Conservation (phyloP, 164 flowering plant species). For the Chimonanthus salicifolius region DNA sequence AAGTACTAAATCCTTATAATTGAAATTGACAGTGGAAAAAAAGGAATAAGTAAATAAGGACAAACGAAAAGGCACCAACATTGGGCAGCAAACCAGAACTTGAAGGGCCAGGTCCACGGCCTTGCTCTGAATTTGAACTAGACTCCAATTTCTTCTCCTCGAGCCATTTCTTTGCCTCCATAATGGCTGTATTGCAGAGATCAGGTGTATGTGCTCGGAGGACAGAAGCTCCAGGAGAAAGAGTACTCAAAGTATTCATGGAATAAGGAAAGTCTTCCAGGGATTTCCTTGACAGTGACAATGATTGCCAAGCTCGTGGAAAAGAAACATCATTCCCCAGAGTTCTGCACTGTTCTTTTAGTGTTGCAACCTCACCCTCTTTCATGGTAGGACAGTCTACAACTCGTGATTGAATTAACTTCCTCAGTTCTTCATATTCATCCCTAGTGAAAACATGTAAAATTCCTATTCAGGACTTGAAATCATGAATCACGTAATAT, state of each 20-base stretch:
- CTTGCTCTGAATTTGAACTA: slow-evolving; percentile 32
- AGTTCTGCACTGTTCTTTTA: slow-evolving; percentile 15
- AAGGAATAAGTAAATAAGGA: background rate
- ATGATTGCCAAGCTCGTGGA: slow-evolving; percentile 6
- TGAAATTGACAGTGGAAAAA: background rate
- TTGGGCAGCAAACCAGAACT: slow-evolving; percentile 21
- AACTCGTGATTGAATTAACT: slow-evolving; percentile 45
- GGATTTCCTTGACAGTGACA: slow-evolving; percentile 1
- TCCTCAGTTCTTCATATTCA: slow-evolving; percentile 36
- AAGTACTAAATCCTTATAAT: background rate
- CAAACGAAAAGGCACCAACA: slow-evolving; percentile 33
- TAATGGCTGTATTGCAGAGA: slow-evolving; percentile 38
- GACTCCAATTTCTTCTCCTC: slow-evolving; percentile 55
- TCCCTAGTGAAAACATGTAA: slow-evolving; percentile 38
- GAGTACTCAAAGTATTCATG: slow-evolving; percentile 5
- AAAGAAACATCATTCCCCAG: slow-evolving; percentile 15
- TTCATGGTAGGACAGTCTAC: slow-evolving; percentile 20
- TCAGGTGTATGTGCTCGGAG: slow-evolving; percentile 18
- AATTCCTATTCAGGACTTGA: slow-evolving; percentile 6
- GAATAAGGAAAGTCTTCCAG: slow-evolving; percentile 2
- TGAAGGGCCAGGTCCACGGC: slow-evolving; percentile 21
- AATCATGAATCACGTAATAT: background rate
- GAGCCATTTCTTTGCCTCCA: slow-evolving; percentile 74
- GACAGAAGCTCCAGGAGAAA: slow-evolving; percentile 20
- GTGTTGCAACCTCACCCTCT: slow-evolving; percentile 21